Base-by-base conservation (phyloP, 1,284 basidiomycete species). In the Melampsora larici-populina region DNA sequence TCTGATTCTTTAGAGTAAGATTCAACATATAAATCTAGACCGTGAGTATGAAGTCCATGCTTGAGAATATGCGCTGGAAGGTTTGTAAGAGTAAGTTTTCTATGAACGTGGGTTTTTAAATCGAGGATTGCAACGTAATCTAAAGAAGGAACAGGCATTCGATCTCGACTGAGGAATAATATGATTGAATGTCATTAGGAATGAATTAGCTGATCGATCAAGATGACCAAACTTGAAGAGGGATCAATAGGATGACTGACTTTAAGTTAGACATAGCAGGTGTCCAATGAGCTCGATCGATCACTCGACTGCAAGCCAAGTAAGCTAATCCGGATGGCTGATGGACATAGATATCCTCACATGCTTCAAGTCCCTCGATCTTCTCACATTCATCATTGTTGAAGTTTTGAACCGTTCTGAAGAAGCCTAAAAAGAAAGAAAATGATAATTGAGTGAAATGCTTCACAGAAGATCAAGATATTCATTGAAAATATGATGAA, bases 361-460 rank as follows among this genome's bases (percentile, higher is more conserved):
- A 76, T 29, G 74, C 65, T 29, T 76, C 65, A 36, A 76, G 51
- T 11, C 51, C 74, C 62, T 29, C 31, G 51, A 76, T 76, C 24
- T 51, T 58, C 17, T 49, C 48, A 63, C 74, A 76, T 7, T 76
- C 29, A 29, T 76, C 74, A 66, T 76, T 76, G 51, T 76, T 76
- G 17, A 65, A 58, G 55, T 68, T 68, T 4, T 29, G 24, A 33
- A 64, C 66, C 18, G 31, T 26, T 40, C 66, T 46, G 36, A 76
- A 76, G 51, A 60, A 31, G 33, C 74, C 74, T 76, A 55, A 24
- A 8, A 62, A n/a, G 8, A 24, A 24, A 3, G 17, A 26, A 2
- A 58, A 24, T 15, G 55, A n/a, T 43, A 67, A 31, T 58, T n/a
- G 29, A 60, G 31, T n/a, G 43, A 33, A 43, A 63, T 26, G 17